Evolutionary conservation across 1,139 yeast species (phyloP).

Genomic region (Saccharomycopsis phalli): DNA sequence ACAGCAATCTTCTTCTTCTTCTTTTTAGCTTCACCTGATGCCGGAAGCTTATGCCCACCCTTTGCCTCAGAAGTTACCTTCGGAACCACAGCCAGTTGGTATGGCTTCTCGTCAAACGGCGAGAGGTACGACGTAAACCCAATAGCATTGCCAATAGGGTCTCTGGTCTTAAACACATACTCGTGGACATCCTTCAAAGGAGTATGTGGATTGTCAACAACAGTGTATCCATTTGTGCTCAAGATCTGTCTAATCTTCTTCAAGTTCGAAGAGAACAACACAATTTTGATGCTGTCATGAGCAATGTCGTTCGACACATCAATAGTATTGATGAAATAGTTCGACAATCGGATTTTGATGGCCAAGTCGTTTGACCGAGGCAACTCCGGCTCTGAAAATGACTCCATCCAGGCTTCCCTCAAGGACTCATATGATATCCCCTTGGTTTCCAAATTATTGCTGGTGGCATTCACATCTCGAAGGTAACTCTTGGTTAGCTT

Average conservation of each 20-base stretch:
- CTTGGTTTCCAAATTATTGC: conserved; percentile 26
- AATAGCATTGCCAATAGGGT: conserved; percentile 51
- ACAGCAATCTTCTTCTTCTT: conserved; percentile 55
- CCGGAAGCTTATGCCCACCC: conserved; percentile 21
- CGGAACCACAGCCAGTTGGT: conserved; percentile 28
- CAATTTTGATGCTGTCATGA: conserved; percentile 14
- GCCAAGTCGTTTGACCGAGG: conserved; percentile 40
- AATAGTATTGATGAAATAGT: conserved; percentile 31
- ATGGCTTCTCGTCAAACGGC: conserved; percentile 28
- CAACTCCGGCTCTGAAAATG: conserved; percentile 50
- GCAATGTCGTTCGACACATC: conserved; percentile 32
- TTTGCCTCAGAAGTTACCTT: conserved; percentile 26
- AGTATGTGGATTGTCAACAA: conserved; percentile 23
- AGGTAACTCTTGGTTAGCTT: conserved; percentile 45
- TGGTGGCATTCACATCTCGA: conserved; percentile 34
- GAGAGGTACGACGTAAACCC: conserved; percentile 28
- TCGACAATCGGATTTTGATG: conserved; percentile 49
- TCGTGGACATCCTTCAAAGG: conserved; percentile 15
- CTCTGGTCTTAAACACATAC: conserved; percentile 31
- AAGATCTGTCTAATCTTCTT: conserved; percentile 32
- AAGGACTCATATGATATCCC: conserved; percentile 61
- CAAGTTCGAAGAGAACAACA: conserved; percentile 45
- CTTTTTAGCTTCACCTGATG: too few species aligned
- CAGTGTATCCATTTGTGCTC: conserved; percentile 24
- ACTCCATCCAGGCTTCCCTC: conserved; percentile 63